Percentiles rank a stretch among this genome's conserved stretches.
phyloP scores from a whole-genome alignment of 1,139 yeast species.

The Diutina neorugosa region DNA sequence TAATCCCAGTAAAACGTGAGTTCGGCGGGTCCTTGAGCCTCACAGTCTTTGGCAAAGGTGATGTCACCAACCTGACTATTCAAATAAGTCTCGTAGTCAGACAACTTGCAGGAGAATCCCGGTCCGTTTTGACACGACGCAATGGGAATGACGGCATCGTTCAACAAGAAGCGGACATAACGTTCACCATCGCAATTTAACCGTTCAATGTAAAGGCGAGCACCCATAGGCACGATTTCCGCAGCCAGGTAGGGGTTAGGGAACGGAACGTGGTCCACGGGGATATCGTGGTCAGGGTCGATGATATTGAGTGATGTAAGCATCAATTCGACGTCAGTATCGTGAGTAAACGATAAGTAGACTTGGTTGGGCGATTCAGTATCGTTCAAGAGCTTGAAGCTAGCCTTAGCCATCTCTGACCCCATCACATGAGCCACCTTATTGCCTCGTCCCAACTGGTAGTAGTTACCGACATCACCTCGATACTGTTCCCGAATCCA shows the following conservation, averaged over 20 bases:
- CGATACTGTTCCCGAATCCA: constrained; percentile 31
- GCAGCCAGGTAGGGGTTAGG: neutral
- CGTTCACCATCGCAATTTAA: neutral
- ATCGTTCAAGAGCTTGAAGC: constrained; percentile 29
- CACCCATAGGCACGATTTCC: constrained; percentile 5
- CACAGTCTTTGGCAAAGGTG: neutral
- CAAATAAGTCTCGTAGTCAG: neutral
- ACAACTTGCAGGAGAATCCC: constrained; percentile 3
- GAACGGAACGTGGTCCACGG: neutral
- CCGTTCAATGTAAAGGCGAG: neutral
- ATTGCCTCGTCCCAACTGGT: constrained; percentile 40
- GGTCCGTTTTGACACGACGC: constrained; percentile 1
- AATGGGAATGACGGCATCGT: constrained; percentile 5
- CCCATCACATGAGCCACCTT: constrained; percentile 31
- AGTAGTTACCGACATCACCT: constrained; percentile 33
- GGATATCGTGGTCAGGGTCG: neutral
- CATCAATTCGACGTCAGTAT: constrained; percentile 2
- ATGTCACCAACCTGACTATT: neutral
- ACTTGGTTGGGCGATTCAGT: constrained; percentile 4
- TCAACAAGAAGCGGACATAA: constrained; percentile 3
- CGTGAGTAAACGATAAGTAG: constrained; percentile 4
- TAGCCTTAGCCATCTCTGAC: constrained; percentile 36
- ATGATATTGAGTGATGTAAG: constrained; percentile 1
- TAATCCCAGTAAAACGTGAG: constrained; percentile 5
- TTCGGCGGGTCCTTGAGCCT: neutral